Evolutionary conservation across 768 basidiomycete species (phyloP), one percentile per base, ranked within the genome.

Genomic region (Pleurotus cornucopiae): DNA sequence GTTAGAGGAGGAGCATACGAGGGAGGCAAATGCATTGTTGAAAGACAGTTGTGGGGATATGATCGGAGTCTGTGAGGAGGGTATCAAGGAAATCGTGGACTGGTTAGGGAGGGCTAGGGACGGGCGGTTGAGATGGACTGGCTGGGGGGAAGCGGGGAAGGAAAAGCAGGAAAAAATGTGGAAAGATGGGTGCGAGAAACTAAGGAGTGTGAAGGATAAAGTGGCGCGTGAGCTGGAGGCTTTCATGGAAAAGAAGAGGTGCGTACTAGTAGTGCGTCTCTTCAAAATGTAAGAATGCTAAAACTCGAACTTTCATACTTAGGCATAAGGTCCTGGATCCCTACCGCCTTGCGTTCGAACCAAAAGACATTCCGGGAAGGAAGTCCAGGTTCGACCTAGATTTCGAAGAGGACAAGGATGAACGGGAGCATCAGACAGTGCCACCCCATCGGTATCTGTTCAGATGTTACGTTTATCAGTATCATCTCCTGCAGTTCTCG

Each of bases 391-490:
- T 51, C 58, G 13, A 58, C 54, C 25, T 55, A 61, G 52, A 54
- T 40, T 57, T 60, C 12, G 61, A 60, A 1, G 62, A 59, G 2
- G 68, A 68, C n/a, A 64, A 67, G 12, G 58, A 69, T n/a, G 76
- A 79, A 5, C 69, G 21, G 9, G 37, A 53, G 4, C 39, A 53
- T 53, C 34, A 53, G 11, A 11, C 39, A 3, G 51, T 76, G 11
- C 83, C 81, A 0, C 80, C 84, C 0, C 88, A 90, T 67, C 80
- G 84, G 40, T 82, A 84, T 64, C 71, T 91, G 6, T 91, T 91
- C 61, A 73, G 88, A 55, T 87, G 84, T 49, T 91, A 85, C 61
- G 79, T 88, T 25, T 90, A 88, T 64, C 86, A 91, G 55, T 81
- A 79, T 60, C 80, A 79, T 60, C 63, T 79, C 26, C 69, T 76